Evolutionary conservation across 495 filamentous ascomycete genomes (phyloP).

Genomic region (Collariella sp.): DNA sequence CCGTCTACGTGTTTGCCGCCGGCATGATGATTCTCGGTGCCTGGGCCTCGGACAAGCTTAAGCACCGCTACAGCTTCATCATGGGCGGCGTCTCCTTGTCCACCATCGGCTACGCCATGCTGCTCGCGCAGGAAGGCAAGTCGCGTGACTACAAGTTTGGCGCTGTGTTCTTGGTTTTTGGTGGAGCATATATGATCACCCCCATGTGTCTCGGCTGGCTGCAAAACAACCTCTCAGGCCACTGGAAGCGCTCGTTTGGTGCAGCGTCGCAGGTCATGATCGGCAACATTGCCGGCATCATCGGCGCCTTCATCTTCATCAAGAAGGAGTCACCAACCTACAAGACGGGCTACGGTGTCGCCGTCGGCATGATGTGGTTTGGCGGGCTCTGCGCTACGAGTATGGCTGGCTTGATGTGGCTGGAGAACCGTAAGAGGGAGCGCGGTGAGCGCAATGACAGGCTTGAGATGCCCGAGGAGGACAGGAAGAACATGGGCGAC

Average conservation of each 20-base stretch:
- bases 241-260: slow-evolving; percentile 54
- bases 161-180: slow-evolving; percentile 53
- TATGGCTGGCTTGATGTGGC: slow-evolving; percentile 47
- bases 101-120: slow-evolving; percentile 30
- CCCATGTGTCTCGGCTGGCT: slow-evolving; percentile 52
- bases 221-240: slow-evolving; percentile 43
- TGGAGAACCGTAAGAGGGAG: slow-evolving; percentile 50
- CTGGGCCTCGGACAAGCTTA: slow-evolving; percentile 49
- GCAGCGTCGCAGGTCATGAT: slow-evolving; percentile 51
- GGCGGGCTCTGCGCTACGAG: slow-evolving; percentile 40
- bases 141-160: slow-evolving; percentile 63
- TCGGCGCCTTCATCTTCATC: slow-evolving; percentile 59
- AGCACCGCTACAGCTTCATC: slow-evolving; percentile 51
- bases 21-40: slow-evolving; percentile 53
- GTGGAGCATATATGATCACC: slow-evolving; percentile 62
- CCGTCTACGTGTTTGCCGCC: slow-evolving; percentile 56
- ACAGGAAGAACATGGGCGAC: slow-evolving; percentile 59
- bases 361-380: slow-evolving; percentile 48
- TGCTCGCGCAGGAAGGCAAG: slow-evolving; percentile 47
- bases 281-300: slow-evolving; percentile 58
- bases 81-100: slow-evolving; percentile 41
- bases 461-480: slow-evolving; percentile 41
- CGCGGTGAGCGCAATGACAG: slow-evolving; percentile 42
- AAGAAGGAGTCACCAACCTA: slow-evolving; percentile 54
- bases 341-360: slow-evolving; percentile 59